A percentile compares a stretch with the other conserved stretches of the same genome.
Evolutionary conservation across 106 monocot species (phyloP).

Genomic region (Acorus calamus): DNA sequence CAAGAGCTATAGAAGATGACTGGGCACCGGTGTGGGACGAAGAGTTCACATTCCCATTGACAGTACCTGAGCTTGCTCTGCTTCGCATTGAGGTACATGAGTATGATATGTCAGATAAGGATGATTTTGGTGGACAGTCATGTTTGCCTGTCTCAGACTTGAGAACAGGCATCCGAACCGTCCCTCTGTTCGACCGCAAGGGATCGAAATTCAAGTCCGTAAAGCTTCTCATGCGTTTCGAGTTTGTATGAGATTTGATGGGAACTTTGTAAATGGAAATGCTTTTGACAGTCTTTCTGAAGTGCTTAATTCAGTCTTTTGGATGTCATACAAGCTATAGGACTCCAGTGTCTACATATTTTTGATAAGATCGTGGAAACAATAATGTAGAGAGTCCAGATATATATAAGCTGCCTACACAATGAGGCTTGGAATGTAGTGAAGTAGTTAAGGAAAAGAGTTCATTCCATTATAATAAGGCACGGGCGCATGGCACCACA

Average conservation of each 20-base stretch:
- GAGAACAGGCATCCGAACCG: conserved; percentile 33
- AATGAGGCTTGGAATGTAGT: no score
- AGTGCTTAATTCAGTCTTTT: no score
- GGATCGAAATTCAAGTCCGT: conserved; percentile 31
- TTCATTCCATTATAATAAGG: no score
- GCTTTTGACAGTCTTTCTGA: no score
- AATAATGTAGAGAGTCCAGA: no score
- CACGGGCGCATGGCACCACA: no score
- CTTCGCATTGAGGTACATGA: conserved; percentile 52
- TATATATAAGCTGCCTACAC: no score
- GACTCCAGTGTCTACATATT: no score
- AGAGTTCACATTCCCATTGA: conserved; percentile 40
- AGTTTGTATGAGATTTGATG: conserved; percentile 14
- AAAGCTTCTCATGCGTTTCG: conserved; percentile 43
- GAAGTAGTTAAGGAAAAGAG: no score
- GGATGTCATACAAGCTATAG: no score
- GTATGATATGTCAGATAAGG: conserved; percentile 47
- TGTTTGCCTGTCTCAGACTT: conserved; percentile 56
- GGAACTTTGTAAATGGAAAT: no score
- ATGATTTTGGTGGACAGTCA: conserved; percentile 61
- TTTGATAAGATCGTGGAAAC: no score
- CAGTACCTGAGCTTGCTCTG: conserved; percentile 43
- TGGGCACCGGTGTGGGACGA: conserved; percentile 51
- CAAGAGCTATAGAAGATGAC: conserved; percentile 30
- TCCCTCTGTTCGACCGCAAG: conserved; percentile 35